Evolutionary conservation across 306 rosid species (phyloP), one percentile per base, ranked within the genome.

Genomic region (Lupinus albus): DNA sequence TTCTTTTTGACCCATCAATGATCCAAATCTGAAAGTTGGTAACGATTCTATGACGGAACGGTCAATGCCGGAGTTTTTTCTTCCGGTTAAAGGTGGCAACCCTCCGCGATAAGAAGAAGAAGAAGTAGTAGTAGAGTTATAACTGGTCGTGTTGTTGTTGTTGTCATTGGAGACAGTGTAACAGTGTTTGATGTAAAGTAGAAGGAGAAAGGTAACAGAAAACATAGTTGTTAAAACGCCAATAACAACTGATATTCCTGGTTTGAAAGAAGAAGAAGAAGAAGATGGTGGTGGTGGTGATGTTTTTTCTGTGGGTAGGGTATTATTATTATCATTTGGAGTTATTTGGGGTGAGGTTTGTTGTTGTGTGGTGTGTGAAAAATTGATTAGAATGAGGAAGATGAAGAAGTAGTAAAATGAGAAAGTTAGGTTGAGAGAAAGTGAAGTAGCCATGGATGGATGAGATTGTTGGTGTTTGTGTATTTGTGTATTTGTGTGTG

Each of bases 61-160:
- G 74, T 89, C 88, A 25, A 93, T 84, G 57, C 99, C 96, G 18
- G 97, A 93, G 83, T 93, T 83, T 35, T 86, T 93, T 3, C 96
- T 80, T 1, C 51, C 70, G 10, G 25, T 2, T 9, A 45, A 6
- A 2, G 62, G 16, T 0, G 67, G 67, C 3, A n/a, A 33, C 25
- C 47, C 38, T 10, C 53, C 14, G 21, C 81, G 59, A 13, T 77
- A 71, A 33, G 6, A 0, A 33, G 38, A 5, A 13, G 79, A 71
- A 33, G 6, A 0, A 33, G 38, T 33, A 33, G 38, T 33, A 11
- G 33, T 42, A 6, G 70, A 58, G 36, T 36, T 36, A 36, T 33
- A 33, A 33, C 8, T 33, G 38, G 8, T 33, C 42, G 42, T 36
- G 42, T 7, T 36, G 42, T 33, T 33, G 6, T 33, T 28, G 4